Conservation (phyloP, 805 yeast species). For the Wickerhamomyces silvicola region DNA sequence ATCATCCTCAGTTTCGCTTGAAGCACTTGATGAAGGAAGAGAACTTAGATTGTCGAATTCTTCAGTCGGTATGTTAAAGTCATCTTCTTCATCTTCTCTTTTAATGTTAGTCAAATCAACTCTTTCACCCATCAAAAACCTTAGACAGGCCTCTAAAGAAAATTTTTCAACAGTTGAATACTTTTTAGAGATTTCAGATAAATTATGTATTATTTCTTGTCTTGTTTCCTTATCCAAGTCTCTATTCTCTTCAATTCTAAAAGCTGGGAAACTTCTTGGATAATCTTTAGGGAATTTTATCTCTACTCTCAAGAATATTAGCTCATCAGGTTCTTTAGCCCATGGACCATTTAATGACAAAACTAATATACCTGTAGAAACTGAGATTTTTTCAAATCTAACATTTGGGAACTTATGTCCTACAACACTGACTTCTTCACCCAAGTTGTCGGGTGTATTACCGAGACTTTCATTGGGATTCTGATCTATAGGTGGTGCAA, state of each 20-base stretch:
- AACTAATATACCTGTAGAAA: constrained; percentile 73
- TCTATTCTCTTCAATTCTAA: constrained; percentile 73
- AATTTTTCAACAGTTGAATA: constrained; percentile 53
- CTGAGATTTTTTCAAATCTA: constrained; percentile 79
- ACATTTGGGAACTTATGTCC: constrained; percentile 88
- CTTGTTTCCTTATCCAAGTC: constrained; percentile 48
- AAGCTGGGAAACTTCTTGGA: constrained; percentile 56
- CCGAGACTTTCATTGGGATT: constrained; percentile 31
- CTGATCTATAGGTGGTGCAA: constrained; percentile 20
- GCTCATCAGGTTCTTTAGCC: constrained; percentile 36
- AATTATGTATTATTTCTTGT: constrained; percentile 41
- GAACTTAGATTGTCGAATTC: constrained; percentile 27
- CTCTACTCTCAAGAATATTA: constrained; percentile 62
- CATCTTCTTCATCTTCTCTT: constrained; percentile 31
- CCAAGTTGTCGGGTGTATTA: constrained; percentile 55
- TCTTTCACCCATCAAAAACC: constrained; percentile 78
- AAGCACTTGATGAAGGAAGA: constrained; percentile 12
- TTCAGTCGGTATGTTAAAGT: constrained; percentile 27
- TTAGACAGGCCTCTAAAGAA: constrained; percentile 74
- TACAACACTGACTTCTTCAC: constrained; percentile 85
- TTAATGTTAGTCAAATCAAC: constrained; percentile 38
- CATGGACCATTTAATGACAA: constrained; percentile 80
- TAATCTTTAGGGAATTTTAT: constrained; percentile 68
- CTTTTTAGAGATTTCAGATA: constrained; percentile 49
- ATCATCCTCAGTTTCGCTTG: constrained; percentile 21